These are phyloP conservation scores for Tolypocladium capitatum DNA, from an alignment of 2,329 filamentous ascomycete species.

Conservation along the genomic window DNA sequence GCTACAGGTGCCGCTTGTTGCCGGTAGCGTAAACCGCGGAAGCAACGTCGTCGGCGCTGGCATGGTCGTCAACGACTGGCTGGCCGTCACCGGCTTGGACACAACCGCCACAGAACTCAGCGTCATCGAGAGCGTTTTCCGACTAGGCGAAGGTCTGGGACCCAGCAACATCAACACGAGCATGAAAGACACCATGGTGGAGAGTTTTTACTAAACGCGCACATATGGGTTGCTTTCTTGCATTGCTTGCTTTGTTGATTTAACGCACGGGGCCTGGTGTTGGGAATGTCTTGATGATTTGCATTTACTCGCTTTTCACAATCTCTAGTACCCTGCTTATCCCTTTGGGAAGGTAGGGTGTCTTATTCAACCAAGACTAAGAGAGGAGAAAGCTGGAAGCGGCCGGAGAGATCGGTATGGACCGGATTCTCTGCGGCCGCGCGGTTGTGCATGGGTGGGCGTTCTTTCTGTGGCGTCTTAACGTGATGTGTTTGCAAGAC, in stretches of 20 bases:
- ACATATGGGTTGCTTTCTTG: conserved; percentile 4
- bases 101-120: conserved; percentile 96
- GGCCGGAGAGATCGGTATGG: not conserved
- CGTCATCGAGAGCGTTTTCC: conserved; percentile 92
- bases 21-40: conserved; percentile 85
- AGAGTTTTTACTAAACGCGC: conserved; percentile 77
- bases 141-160: conserved; percentile 74
- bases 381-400: not conserved
- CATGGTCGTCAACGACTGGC: conserved; percentile 62
- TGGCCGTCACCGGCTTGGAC: conserved; percentile 85
- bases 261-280: conserved; percentile 4
- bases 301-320: not conserved
- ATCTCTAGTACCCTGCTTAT: not conserved
- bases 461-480: not conserved
- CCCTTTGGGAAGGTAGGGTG: conserved; percentile 1
- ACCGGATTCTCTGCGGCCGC: not conserved
- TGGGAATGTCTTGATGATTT: conserved; percentile 2
- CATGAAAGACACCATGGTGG: conserved; percentile 97
- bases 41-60: conserved; percentile 82
- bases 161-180: conserved; percentile 66
- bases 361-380: not conserved
- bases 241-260: conserved; percentile 4
- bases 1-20: conserved; percentile 90
- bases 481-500: not conserved
- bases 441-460: not conserved